phyloP scores from a whole-genome alignment of 805 yeast genomes.

The Kodamaea neixiangensis region DNA sequence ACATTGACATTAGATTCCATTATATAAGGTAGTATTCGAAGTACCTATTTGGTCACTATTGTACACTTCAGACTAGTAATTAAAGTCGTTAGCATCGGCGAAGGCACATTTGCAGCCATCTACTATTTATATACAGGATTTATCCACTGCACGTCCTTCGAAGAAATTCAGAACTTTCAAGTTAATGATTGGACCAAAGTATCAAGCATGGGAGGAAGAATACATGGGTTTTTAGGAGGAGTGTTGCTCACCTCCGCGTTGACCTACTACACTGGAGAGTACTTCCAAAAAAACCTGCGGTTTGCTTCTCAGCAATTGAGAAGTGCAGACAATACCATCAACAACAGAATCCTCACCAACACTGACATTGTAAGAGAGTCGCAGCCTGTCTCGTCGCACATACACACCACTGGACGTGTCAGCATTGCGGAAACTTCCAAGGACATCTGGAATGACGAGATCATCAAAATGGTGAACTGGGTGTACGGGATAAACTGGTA shows the following conservation, averaged over 20 bases:
- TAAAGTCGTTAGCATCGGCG: no score
- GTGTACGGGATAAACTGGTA: slow-evolving; percentile 56
- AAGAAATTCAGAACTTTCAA: neutral
- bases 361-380: slow-evolving; percentile 46
- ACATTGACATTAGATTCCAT: no score
- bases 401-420: slow-evolving; percentile 32
- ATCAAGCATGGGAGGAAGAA: slow-evolving; percentile 30
- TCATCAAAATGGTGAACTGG: slow-evolving; percentile 64
- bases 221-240: slow-evolving; percentile 49
- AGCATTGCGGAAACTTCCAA: slow-evolving; percentile 59
- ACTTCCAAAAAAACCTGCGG: slow-evolving; percentile 50
- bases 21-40: no score
- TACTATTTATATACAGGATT: neutral
- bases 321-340: slow-evolving; percentile 51
- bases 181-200: slow-evolving; percentile 3
- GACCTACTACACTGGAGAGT: slow-evolving; percentile 60
- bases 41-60: no score
- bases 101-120: no score
- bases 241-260: slow-evolving; percentile 62
- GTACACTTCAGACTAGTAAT: no score
- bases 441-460: slow-evolving; percentile 80
- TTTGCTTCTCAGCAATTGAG: slow-evolving; percentile 49
- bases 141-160: neutral
- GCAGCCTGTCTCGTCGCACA: slow-evolving; percentile 40
- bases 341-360: slow-evolving; percentile 53